Conservation (phyloP, 352 stramenopile species). For the Globisporangium orthogonon region DNA sequence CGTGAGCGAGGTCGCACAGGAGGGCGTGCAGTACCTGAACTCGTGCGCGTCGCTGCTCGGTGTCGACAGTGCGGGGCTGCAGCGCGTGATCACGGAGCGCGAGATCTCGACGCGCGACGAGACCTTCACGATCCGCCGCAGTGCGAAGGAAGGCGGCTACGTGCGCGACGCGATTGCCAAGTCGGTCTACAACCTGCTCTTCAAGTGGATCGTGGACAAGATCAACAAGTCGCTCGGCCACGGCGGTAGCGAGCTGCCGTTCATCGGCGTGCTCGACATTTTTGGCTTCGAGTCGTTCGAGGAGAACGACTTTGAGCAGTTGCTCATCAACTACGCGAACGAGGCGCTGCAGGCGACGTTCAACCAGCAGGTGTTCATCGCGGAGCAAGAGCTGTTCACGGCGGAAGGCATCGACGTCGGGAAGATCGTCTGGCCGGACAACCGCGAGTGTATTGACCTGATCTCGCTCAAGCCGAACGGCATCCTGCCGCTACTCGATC, state of each 20-base stretch:
- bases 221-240: constrained; percentile 82
- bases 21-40: constrained; percentile 44
- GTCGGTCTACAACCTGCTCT: constrained; percentile 89
- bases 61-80: constrained; percentile 53
- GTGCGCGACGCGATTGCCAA: constrained; percentile 91
- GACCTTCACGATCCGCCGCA: constrained; percentile 75
- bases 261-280: constrained; percentile 96
- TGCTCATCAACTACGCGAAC: constrained; percentile 90
- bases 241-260: constrained; percentile 59
- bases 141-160: constrained; percentile 76
- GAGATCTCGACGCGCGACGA: constrained; percentile 76
- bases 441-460: constrained; percentile 81
- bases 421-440: constrained; percentile 82
- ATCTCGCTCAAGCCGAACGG: constrained; percentile 78
- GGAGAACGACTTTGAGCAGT: constrained; percentile 89
- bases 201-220: constrained; percentile 79
- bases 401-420: constrained; percentile 78
- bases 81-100: constrained; percentile 73
- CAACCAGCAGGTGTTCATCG: constrained; percentile 88
- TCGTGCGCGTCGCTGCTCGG: constrained; percentile 64
- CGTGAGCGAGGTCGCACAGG: constrained; percentile 52
- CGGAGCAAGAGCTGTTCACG: constrained; percentile 76
- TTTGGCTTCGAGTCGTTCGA: constrained; percentile 97
- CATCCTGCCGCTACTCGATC: constrained; percentile 73
- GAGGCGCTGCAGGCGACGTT: constrained; percentile 86